These are phyloP conservation scores for Candida glucosophila DNA, from an alignment of 1,139 yeast genomes.

Conservation along the genomic window DNA sequence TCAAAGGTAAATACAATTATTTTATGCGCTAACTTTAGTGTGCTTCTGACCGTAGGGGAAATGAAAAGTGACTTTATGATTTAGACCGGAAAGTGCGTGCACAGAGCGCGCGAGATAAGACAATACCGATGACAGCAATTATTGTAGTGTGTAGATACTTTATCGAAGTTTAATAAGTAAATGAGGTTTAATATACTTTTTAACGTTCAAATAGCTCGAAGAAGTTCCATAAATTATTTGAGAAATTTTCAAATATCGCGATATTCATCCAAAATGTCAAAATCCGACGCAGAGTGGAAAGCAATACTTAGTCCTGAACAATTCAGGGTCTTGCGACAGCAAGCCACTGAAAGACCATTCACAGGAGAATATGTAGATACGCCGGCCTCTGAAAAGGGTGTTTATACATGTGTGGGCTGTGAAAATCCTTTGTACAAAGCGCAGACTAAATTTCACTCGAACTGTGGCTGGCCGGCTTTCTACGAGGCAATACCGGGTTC, in stretches of 20 bases:
- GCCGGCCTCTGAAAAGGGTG: constrained; percentile 42
- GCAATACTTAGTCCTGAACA: constrained; percentile 73
- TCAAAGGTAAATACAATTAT: constrained; percentile 51
- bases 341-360: constrained; percentile 78
- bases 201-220: not conserved
- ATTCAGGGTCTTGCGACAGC: constrained; percentile 66
- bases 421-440: constrained; percentile 70
- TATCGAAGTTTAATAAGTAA: too few species aligned
- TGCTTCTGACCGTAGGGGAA: too few species aligned
- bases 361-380: constrained; percentile 60
- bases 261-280: constrained; percentile 14
- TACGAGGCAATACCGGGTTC: constrained; percentile 84
- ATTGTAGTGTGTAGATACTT: too few species aligned
- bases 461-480: constrained; percentile 98
- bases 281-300: constrained; percentile 68
- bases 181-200: not conserved
- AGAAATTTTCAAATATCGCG: too few species aligned
- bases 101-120: too few species aligned
- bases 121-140: too few species aligned
- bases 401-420: constrained; percentile 83
- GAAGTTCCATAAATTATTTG: too few species aligned
- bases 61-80: too few species aligned
- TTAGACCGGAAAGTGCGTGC: too few species aligned
- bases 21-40: constrained; percentile 44
- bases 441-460: constrained; percentile 73